Evolutionary conservation across 2,329 filamentous ascomycete genomes (phyloP).

Genomic region (Epichloe sibirici): DNA sequence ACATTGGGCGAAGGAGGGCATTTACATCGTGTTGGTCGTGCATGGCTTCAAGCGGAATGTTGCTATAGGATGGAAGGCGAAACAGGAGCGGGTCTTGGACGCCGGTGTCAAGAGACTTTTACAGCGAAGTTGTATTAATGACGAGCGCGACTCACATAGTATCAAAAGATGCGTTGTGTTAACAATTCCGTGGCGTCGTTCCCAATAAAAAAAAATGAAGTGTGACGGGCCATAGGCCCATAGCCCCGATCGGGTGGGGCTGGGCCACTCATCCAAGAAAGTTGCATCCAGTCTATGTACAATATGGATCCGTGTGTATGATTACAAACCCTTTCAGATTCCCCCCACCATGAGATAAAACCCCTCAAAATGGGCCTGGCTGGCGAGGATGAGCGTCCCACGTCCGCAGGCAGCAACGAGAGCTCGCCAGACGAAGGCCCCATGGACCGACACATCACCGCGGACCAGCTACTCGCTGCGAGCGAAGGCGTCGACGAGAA

Average conservation of each 20-base stretch:
- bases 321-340: background rate
- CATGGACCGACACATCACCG: background rate
- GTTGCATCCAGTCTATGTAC: no score
- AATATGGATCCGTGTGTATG: no score
- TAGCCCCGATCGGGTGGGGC: background rate
- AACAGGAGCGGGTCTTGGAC: background rate
- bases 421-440: background rate
- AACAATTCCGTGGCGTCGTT: background rate
- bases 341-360: background rate
- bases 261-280: background rate
- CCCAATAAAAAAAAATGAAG: no score
- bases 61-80: background rate
- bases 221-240: background rate
- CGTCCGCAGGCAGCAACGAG: background rate
- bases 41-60: background rate
- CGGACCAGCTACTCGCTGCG: constrained; percentile 10
- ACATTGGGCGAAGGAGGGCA: background rate
- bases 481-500: constrained; percentile 28
- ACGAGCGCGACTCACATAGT: no score
- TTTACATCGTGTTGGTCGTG: background rate
- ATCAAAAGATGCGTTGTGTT: background rate
- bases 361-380: background rate
- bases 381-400: background rate
- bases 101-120: background rate
- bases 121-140: background rate